A percentile compares a stretch with the other conserved stretches of the same genome.
These are phyloP conservation scores for Monilinia polystroma DNA, from an alignment of 2,329 filamentous ascomycete genomes.

Conservation along the genomic window DNA sequence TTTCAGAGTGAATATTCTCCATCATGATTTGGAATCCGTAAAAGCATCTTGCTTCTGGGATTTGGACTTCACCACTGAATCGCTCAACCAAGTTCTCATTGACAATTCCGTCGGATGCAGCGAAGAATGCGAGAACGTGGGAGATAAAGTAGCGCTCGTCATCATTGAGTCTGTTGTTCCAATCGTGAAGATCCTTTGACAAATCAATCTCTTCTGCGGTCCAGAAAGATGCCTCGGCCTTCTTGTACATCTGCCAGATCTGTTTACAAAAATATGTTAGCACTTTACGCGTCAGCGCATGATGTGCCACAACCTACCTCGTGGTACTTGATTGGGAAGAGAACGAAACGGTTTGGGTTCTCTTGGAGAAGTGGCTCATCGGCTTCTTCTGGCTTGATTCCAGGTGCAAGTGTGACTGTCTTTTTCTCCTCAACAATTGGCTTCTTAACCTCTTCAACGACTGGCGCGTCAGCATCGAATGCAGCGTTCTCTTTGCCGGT, in stretches of 20 bases:
- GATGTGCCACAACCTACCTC: constrained; percentile 66
- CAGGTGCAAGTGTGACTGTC: constrained; percentile 46
- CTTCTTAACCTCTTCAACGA: constrained; percentile 57
- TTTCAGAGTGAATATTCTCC: constrained; percentile 99
- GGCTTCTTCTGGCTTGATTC: constrained; percentile 66
- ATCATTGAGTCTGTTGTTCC: constrained; percentile 95
- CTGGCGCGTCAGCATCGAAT: constrained; percentile 50
- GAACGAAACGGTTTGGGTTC: constrained; percentile 92
- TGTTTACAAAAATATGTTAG: constrained; percentile 46
- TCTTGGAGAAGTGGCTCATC: constrained; percentile 92
- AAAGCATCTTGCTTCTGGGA: constrained; percentile 98
- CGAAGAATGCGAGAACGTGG: constrained; percentile 98
- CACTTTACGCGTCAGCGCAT: constrained; percentile 68
- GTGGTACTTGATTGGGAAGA: constrained; percentile 99
- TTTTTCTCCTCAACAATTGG: constrained; percentile 50
- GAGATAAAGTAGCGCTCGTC: constrained; percentile 99
- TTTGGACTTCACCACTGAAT: constrained; percentile 94
- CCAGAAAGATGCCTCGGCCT: constrained; percentile 99
- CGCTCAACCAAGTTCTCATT: constrained; percentile 99
- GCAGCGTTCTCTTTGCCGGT: constrained; percentile 80
- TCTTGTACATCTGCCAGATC: constrained; percentile 99
- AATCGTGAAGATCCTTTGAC: constrained; percentile 98
- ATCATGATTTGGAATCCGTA: constrained; percentile 99
- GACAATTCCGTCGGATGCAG: constrained; percentile 97
- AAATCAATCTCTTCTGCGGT: constrained; percentile 99